Evolutionary conservation across 805 yeast genomes (phyloP).

Genomic region (Candida schatavii): DNA sequence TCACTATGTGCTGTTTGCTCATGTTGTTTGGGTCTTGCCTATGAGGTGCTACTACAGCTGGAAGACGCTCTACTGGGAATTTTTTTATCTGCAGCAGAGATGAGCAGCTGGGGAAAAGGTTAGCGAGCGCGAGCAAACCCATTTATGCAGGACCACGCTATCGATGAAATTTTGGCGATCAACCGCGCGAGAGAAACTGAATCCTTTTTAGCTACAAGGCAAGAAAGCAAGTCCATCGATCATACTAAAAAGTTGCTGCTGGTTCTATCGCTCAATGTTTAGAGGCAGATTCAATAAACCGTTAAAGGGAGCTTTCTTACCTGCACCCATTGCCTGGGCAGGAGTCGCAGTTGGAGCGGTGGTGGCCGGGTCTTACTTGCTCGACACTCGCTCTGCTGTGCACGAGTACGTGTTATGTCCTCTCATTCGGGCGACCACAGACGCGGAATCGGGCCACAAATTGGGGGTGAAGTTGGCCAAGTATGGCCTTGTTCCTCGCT

Average conservation of each 20-base stretch:
- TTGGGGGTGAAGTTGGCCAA: slow-evolving; percentile 71
- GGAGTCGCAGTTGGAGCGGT: slow-evolving; percentile 24
- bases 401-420: slow-evolving; percentile 86
- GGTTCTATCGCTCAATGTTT: slow-evolving; percentile 1
- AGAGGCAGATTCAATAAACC: slow-evolving; percentile 1
- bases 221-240: neutral
- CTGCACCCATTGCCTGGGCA: slow-evolving; percentile 15
- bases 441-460: slow-evolving; percentile 84
- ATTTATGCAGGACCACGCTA: too few relatives aligned
- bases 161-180: too few relatives aligned
- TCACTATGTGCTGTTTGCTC: neutral
- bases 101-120: too few relatives aligned
- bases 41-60: too few relatives aligned
- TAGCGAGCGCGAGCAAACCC: too few relatives aligned
- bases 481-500: slow-evolving; percentile 63
- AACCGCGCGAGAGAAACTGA: too few relatives aligned
- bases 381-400: slow-evolving; percentile 78
- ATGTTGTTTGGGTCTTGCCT: too few relatives aligned
- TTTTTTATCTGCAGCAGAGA: too few relatives aligned
- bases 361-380: slow-evolving; percentile 48
- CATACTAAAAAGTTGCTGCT: neutral
- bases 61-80: too few relatives aligned
- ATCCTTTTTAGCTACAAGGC: neutral
- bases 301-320: slow-evolving; percentile 9
- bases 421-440: slow-evolving; percentile 59